These are phyloP conservation scores for Candida pseudoglaebosa DNA, from an alignment of 805 yeast genomes.

Conservation along the genomic window DNA sequence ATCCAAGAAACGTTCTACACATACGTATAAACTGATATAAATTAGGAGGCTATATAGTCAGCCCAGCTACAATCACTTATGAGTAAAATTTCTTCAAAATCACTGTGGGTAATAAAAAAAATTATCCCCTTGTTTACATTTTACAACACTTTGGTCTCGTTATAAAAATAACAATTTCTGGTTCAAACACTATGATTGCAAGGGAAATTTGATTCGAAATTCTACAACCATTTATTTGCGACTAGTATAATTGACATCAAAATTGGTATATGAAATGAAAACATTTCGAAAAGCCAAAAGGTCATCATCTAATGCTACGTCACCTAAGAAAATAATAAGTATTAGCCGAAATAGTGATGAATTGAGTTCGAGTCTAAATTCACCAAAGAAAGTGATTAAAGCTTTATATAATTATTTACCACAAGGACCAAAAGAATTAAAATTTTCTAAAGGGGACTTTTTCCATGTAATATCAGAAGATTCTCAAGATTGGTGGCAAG, in stretches of 20 bases:
- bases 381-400: constrained; percentile 79
- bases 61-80: no score
- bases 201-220: no score
- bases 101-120: no score
- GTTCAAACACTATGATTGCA: no score
- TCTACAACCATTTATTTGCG: no score
- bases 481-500: constrained; percentile 72
- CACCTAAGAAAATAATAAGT: constrained; percentile 33
- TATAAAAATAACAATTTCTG: no score
- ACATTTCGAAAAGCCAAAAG: constrained; percentile 41
- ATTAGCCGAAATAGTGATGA: constrained; percentile 17
- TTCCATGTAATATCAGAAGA: constrained; percentile 58
- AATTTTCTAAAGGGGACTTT: constrained; percentile 80
- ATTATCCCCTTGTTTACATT: no score
- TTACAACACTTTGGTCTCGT: no score
- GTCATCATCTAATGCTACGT: constrained; percentile 26
- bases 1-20: no score
- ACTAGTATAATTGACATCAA: neutral
- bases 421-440: constrained; percentile 76
- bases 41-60: no score
- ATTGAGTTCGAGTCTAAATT: constrained; percentile 18
- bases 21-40: no score
- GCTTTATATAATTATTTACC: constrained; percentile 77
- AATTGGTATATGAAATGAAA: constrained; percentile 27
- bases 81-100: no score